These are phyloP conservation scores for Pholiota microspora DNA, from an alignment of 768 basidiomycete genomes.

Conservation along the genomic window DNA sequence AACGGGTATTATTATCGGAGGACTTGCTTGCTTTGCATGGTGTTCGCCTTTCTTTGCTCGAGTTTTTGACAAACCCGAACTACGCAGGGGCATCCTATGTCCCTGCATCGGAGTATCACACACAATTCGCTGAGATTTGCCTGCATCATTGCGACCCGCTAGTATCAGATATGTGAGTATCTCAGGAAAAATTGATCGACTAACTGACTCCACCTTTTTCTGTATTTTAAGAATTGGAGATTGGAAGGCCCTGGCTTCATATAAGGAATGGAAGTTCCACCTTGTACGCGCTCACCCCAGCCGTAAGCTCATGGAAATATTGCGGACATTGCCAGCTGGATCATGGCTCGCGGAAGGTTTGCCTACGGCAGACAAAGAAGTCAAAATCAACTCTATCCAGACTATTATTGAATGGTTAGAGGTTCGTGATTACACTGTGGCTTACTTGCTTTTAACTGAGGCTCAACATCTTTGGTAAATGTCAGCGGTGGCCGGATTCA, in stretches of 20 bases:
- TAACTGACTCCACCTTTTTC: neutral
- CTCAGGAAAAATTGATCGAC: neutral
- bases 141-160: slow-evolving; percentile 12
- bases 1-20: slow-evolving; percentile 10
- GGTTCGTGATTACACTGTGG: neutral
- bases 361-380: neutral
- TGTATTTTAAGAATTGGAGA: slow-evolving; percentile 2
- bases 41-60: slow-evolving; percentile 9
- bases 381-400: neutral
- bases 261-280: slow-evolving; percentile 15
- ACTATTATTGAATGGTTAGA: neutral
- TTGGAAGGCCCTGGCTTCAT: slow-evolving; percentile 10
- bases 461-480: neutral
- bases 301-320: slow-evolving; percentile 3
- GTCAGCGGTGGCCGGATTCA: neutral
- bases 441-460: neutral
- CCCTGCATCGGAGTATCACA: slow-evolving; percentile 10
- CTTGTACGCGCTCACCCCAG: slow-evolving; percentile 9
- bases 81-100: slow-evolving; percentile 6
- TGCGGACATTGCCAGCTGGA: slow-evolving; percentile 1
- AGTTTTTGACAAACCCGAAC: slow-evolving; percentile 10
- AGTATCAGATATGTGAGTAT: slow-evolving; percentile 10
- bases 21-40: slow-evolving; percentile 13
- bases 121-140: slow-evolving; percentile 18
- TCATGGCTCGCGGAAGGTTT: slow-evolving; percentile 11